These are phyloP conservation scores for Chaetomium globosum DNA, from an alignment of 2,329 filamentous ascomycete species.

Conservation along the genomic window DNA sequence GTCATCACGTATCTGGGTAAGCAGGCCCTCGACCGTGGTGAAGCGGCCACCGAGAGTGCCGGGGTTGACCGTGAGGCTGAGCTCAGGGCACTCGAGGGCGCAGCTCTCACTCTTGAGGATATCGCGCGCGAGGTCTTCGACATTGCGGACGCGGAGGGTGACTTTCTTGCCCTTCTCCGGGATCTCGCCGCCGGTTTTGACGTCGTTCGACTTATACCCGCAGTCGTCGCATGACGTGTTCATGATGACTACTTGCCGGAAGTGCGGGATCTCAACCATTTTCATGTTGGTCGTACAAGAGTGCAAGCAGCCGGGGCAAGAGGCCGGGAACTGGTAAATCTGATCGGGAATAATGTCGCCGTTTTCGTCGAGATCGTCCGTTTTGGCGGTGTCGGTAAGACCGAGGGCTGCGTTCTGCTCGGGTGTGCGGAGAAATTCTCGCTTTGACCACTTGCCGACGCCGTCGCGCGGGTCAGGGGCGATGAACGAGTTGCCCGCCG, in stretches of 20 bases:
- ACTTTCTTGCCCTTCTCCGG: slow-evolving; percentile 85
- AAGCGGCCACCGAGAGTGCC: slow-evolving; percentile 95
- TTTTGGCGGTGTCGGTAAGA: slow-evolving; percentile 65
- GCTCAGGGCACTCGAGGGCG: slow-evolving; percentile 80
- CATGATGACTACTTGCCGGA: slow-evolving; percentile 97
- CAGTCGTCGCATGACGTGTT: slow-evolving; percentile 89
- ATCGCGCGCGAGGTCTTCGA: slow-evolving; percentile 80
- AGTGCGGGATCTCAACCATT: slow-evolving; percentile 97
- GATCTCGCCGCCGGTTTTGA: slow-evolving; percentile 94
- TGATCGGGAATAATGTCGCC: slow-evolving; percentile 90
- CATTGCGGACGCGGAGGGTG: slow-evolving; percentile 68
- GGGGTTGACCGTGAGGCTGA: slow-evolving; percentile 83
- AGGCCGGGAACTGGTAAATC: slow-evolving; percentile 89
- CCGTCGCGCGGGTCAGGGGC: slow-evolving; percentile 79
- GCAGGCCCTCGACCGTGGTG: slow-evolving; percentile 91
- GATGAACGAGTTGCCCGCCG: slow-evolving; percentile 95
- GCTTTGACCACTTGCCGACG: slow-evolving; percentile 85
- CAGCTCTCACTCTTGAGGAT: slow-evolving; percentile 97
- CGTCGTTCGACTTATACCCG: slow-evolving; percentile 92
- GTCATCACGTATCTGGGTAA: slow-evolving; percentile 90
- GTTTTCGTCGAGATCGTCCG: slow-evolving; percentile 52
- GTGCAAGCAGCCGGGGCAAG: slow-evolving; percentile 87
- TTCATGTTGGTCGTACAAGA: slow-evolving; percentile 94
- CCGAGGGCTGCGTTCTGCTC: slow-evolving; percentile 88
- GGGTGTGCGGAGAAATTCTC: slow-evolving; percentile 77